phyloP scores from a whole-genome alignment of 805 yeast genomes.

The Teunomyces funiuensis region DNA sequence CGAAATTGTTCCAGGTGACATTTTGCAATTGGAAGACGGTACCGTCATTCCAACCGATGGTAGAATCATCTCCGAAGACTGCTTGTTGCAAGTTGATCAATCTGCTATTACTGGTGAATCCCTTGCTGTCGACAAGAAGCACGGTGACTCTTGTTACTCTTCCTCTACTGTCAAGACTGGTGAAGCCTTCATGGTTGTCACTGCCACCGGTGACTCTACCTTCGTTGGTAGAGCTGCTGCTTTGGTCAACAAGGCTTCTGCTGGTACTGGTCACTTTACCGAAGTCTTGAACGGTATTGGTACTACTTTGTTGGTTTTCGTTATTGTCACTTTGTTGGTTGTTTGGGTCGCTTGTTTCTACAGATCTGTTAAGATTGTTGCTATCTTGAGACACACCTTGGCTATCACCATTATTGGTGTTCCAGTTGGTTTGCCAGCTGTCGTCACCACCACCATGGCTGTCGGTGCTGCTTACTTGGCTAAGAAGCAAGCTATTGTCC shows the following conservation, averaged over 20 bases:
- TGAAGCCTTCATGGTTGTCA: constrained; percentile 90
- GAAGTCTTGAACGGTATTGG: constrained; percentile 98
- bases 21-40: constrained; percentile 90
- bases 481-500: constrained; percentile 95
- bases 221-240: constrained; percentile 98
- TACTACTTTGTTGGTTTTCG: constrained; percentile 85
- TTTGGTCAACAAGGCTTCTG: constrained; percentile 89
- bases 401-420: constrained; percentile 98
- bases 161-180: constrained; percentile 95
- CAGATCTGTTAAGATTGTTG: constrained; percentile 84
- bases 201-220: constrained; percentile 94
- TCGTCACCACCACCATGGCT: constrained; percentile 98
- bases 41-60: constrained; percentile 92
- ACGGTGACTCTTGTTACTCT: constrained; percentile 85
- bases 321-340: constrained; percentile 78
- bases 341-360: constrained; percentile 95
- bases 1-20: constrained; percentile 95
- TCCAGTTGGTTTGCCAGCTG: constrained; percentile 98
- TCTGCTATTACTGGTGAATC: constrained; percentile 98
- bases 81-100: constrained; percentile 89
- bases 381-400: constrained; percentile 85
- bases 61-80: constrained; percentile 80
- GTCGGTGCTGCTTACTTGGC: constrained; percentile 99
- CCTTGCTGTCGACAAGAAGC: constrained; percentile 87
- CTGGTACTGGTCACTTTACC: constrained; percentile 94